phyloP scores from a whole-genome alignment of 768 basidiomycete species.

The Scleroderma bovista region DNA sequence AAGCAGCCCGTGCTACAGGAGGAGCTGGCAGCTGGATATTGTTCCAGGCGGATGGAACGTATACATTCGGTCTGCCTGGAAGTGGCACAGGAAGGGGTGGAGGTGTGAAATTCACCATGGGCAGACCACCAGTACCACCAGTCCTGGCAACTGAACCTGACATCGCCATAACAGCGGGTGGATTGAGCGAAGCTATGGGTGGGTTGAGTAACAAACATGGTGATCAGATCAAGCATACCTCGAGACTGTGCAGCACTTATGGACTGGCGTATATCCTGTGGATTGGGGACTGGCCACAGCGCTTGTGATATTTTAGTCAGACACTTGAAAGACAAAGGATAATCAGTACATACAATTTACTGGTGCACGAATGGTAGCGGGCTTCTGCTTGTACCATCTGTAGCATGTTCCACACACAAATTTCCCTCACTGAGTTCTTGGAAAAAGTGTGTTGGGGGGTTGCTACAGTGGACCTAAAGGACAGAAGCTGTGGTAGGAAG shows the following conservation, averaged over 20 bases:
- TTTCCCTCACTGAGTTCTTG: background rate
- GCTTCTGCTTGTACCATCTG: background rate
- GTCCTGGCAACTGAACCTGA: background rate
- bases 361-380: background rate
- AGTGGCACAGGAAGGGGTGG: background rate
- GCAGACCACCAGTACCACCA: too few relatives aligned
- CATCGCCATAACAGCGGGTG: background rate
- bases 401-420: constrained; percentile 3
- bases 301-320: background rate
- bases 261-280: background rate
- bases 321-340: background rate
- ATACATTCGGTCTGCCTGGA: background rate
- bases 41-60: constrained; percentile 1
- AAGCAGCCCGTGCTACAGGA: background rate
- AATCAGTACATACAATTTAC: background rate
- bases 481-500: too few relatives aligned
- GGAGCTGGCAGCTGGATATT: too few relatives aligned
- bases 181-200: background rate
- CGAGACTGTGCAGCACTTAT: background rate
- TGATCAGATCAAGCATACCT: background rate
- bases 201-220: background rate
- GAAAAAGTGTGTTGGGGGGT: too few relatives aligned
- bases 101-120: background rate
- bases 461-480: too few relatives aligned
- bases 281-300: background rate